Percentiles rank a stretch among this genome's conserved stretches.
Conservation (phyloP, 306 rosid genomes). For the Senna tora region DNA sequence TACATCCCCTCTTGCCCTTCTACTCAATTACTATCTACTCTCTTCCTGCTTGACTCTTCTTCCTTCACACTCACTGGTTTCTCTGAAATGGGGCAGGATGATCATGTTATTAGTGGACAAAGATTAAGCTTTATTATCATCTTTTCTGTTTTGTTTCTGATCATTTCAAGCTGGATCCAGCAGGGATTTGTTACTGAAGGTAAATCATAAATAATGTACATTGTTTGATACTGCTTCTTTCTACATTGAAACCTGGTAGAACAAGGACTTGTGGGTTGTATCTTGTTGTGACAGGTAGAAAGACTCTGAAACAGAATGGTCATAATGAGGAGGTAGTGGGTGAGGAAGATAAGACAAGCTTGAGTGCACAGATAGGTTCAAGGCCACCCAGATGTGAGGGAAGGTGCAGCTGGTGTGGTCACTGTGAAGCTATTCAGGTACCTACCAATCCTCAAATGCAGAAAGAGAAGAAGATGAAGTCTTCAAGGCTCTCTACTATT, state of each 20-base stretch:
- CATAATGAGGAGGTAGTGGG: conserved; percentile 45
- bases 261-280: neutral
- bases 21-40: conserved; percentile 13
- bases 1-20: conserved; percentile 22
- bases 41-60: neutral
- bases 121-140: conserved; percentile 37
- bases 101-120: conserved; percentile 34
- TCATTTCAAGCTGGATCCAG: conserved; percentile 58
- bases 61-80: conserved; percentile 7
- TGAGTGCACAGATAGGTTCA: conserved; percentile 74
- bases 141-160: conserved; percentile 52
- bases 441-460: conserved; percentile 66
- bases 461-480: conserved; percentile 38
- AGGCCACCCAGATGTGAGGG: conserved; percentile 91
- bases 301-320: conserved; percentile 41
- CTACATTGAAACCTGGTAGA: neutral
- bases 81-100: conserved; percentile 45
- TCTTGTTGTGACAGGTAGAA: conserved; percentile 63
- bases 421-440: conserved; percentile 63
- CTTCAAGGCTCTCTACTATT: conserved; percentile 44
- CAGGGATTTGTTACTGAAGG: conserved; percentile 66
- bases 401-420: conserved; percentile 73
- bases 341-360: conserved; percentile 54
- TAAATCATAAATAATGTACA: conserved; percentile 48
- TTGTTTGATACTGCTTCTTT: conserved; percentile 1